A percentile compares a stretch with the other conserved stretches of the same genome.
phyloP scores from a whole-genome alignment of 2,329 filamentous ascomycete genomes.

The Coniochaeta sp. region DNA sequence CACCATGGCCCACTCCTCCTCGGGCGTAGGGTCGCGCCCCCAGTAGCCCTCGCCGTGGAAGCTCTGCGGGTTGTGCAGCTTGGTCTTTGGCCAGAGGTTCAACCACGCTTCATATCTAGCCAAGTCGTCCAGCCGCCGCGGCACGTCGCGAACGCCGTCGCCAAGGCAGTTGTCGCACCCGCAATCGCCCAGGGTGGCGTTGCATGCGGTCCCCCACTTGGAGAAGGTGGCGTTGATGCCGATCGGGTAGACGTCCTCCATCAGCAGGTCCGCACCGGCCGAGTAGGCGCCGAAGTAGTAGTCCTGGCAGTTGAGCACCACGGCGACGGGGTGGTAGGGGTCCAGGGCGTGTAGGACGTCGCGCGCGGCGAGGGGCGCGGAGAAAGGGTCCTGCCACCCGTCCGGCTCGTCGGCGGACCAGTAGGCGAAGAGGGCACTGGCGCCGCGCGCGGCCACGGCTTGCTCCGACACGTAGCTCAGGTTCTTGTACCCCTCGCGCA shows the following conservation, averaged over 20 bases:
- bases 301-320: constrained; percentile 55
- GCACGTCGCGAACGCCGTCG: constrained; percentile 42
- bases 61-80: constrained; percentile 37
- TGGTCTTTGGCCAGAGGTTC: constrained; percentile 33
- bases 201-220: constrained; percentile 49
- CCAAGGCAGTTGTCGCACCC: constrained; percentile 55
- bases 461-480: constrained; percentile 29
- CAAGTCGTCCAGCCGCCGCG: constrained; percentile 30
- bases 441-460: constrained; percentile 30
- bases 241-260: constrained; percentile 54
- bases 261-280: constrained; percentile 48
- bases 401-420: constrained; percentile 46
- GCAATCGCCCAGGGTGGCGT: constrained; percentile 53
- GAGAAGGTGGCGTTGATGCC: constrained; percentile 47
- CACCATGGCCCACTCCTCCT: constrained; percentile 37
- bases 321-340: constrained; percentile 52
- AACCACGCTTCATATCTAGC: constrained; percentile 30
- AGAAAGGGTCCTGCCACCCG: constrained; percentile 46
- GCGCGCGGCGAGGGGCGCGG: constrained; percentile 33
- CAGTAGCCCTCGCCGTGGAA: constrained; percentile 42
- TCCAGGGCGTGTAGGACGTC: constrained; percentile 41
- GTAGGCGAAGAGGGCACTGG: constrained; percentile 33
- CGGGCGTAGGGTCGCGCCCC: constrained; percentile 33
- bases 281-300: constrained; percentile 52
- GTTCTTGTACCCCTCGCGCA: constrained; percentile 37